A percentile compares a stretch with the other conserved stretches of the same genome.
Conservation (phyloP, 495 filamentous ascomycete genomes). For the Hypomontagnella monticulosa region DNA sequence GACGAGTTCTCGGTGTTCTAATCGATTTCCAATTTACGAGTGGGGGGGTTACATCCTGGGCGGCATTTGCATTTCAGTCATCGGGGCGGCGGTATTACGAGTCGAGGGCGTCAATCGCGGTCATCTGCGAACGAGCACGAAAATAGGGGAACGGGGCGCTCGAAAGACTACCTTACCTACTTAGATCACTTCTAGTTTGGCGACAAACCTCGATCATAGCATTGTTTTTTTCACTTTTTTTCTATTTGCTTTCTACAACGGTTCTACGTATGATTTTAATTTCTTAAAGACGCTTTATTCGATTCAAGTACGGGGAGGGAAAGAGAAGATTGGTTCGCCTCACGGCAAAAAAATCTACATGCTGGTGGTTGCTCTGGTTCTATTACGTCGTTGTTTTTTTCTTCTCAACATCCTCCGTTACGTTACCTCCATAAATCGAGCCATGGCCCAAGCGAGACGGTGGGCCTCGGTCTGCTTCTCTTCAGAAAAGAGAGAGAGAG, state of each 20-base stretch:
- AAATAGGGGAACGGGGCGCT: slow-evolving; percentile 20
- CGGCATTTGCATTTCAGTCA: slow-evolving; percentile 38
- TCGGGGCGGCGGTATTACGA: slow-evolving; percentile 32
- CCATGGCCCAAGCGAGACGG: slow-evolving; percentile 9
- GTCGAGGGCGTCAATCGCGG: slow-evolving; percentile 35
- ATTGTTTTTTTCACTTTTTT: slow-evolving; percentile 21
- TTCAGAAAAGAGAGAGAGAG: slow-evolving; percentile 14
- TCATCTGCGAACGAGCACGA: slow-evolving; percentile 27
- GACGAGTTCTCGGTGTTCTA: slow-evolving; percentile 29
- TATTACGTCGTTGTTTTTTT: slow-evolving; percentile 24
- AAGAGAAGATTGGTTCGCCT: slow-evolving; percentile 48
- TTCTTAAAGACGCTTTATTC: slow-evolving; percentile 24
- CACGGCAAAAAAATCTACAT: slow-evolving; percentile 43
- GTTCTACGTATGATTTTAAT: slow-evolving; percentile 36
- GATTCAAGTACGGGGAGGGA: slow-evolving; percentile 32
- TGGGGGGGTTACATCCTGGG: slow-evolving; percentile 23
- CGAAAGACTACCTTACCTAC: slow-evolving; percentile 32
- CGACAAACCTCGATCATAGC: slow-evolving; percentile 36
- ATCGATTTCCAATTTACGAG: slow-evolving; percentile 34
- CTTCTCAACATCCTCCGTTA: slow-evolving; percentile 3
- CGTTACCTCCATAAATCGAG: slow-evolving; percentile 16
- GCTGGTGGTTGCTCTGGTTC: slow-evolving; percentile 33
- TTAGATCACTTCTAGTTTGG: slow-evolving; percentile 41
- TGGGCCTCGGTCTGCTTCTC: slow-evolving; percentile 1
- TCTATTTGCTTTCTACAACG: slow-evolving; percentile 27